Percentiles rank a stretch among this genome's conserved stretches.
Evolutionary conservation across 2,329 filamentous ascomycete genomes (phyloP).

Genomic region (Stemphylium beticola): DNA sequence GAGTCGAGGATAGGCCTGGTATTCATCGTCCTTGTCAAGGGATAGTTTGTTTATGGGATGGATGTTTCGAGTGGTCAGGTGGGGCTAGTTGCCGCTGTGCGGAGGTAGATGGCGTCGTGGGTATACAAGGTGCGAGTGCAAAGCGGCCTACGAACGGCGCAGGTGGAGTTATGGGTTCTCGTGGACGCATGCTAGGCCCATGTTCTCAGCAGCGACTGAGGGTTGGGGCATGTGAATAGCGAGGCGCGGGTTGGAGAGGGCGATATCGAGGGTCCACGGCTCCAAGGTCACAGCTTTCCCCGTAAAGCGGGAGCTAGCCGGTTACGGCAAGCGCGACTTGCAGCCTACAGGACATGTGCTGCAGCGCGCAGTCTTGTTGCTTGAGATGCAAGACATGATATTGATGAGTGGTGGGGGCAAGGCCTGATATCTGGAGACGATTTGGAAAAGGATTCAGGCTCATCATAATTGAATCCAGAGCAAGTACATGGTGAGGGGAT

Average conservation of each 20-base stretch:
- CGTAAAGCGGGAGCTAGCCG: slow-evolving; percentile 25
- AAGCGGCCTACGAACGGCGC: slow-evolving; percentile 24
- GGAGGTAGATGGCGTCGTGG: slow-evolving; percentile 8
- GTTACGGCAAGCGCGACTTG: slow-evolving; percentile 5
- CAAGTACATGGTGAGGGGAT: neutral
- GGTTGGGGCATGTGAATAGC: slow-evolving; percentile 7
- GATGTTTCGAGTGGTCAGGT: slow-evolving; percentile 4
- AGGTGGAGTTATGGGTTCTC: slow-evolving; percentile 7
- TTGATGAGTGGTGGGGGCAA: too few relatives aligned
- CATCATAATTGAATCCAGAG: neutral
- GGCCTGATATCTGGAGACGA: too few relatives aligned
- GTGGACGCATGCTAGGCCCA: slow-evolving; percentile 34
- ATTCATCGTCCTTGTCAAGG: slow-evolving; percentile 68
- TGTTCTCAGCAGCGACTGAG: slow-evolving; percentile 23
- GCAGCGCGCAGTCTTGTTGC: neutral
- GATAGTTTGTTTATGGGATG: neutral
- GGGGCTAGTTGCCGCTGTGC: slow-evolving; percentile 22
- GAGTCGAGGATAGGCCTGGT: slow-evolving; percentile 85
- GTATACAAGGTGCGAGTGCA: slow-evolving; percentile 5
- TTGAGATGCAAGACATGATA: neutral
- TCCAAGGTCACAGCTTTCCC: slow-evolving; percentile 10
- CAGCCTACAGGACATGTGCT: neutral
- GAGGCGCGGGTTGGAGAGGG: slow-evolving; percentile 4
- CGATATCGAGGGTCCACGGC: slow-evolving; percentile 13
- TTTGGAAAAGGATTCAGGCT: neutral